A percentile compares a stretch with the other conserved stretches of the same genome.
Evolutionary conservation across 2,329 filamentous ascomycete genomes (phyloP).

Genomic region (Hypoxylon sp.): DNA sequence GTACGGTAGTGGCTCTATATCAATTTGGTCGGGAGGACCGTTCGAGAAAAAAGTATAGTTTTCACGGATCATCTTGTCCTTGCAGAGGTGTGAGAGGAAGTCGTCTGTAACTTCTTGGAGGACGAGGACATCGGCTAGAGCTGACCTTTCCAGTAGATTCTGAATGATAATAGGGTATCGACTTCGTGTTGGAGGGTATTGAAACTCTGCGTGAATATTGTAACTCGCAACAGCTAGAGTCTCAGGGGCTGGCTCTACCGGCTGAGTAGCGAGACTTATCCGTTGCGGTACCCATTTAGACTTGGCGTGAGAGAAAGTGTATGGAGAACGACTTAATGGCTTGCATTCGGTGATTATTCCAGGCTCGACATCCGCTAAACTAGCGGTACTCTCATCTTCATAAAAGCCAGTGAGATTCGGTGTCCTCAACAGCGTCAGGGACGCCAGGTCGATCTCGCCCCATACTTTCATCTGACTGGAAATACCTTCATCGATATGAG

Average conservation of each 20-base stretch:
- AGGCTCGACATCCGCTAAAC: not conserved
- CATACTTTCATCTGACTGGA: slow-evolving; percentile 68
- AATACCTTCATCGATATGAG: slow-evolving; percentile 48
- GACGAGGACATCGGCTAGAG: slow-evolving; percentile 62
- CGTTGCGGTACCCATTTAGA: slow-evolving; percentile 43
- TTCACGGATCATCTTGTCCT: slow-evolving; percentile 58
- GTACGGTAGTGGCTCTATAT: slow-evolving; percentile 68
- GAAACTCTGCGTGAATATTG: slow-evolving; percentile 66
- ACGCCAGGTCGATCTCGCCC: slow-evolving; percentile 61
- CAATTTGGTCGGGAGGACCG: slow-evolving; percentile 65
- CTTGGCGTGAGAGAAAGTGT: slow-evolving; percentile 36
- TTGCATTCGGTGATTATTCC: not conserved
- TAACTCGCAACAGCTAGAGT: slow-evolving; percentile 61
- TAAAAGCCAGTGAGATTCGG: slow-evolving; percentile 37
- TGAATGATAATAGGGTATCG: slow-evolving; percentile 60
- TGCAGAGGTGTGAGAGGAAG: slow-evolving; percentile 69
- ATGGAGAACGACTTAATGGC: slow-evolving; percentile 38
- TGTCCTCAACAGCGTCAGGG: slow-evolving; percentile 36
- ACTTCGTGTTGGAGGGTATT: slow-evolving; percentile 58
- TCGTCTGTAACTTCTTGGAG: slow-evolving; percentile 76
- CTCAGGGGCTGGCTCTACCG: slow-evolving; percentile 16
- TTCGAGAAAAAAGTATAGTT: slow-evolving; percentile 70
- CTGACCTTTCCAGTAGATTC: slow-evolving; percentile 59
- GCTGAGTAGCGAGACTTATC: not conserved
- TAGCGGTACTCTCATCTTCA: slow-evolving; percentile 10